A percentile compares a stretch with the other conserved stretches of the same genome.
Evolutionary conservation across 1,284 basidiomycete species (phyloP).

Genomic region (Microstroma glucosiphilum): DNA sequence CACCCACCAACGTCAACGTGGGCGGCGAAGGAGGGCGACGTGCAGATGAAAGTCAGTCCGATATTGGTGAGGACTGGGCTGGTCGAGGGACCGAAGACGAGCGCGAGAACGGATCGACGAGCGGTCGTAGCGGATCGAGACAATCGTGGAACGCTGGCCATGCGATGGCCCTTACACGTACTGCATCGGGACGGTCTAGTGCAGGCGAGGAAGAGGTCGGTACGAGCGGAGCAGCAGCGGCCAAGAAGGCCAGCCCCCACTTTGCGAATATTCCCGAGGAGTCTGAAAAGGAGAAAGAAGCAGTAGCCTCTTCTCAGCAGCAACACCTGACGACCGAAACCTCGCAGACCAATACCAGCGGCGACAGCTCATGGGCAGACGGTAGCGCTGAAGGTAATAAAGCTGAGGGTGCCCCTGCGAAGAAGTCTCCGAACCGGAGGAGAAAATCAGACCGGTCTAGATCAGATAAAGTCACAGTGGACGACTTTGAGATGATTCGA

Average conservation of each 20-base stretch:
- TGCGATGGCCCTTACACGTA: neutral
- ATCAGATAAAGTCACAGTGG: constrained; percentile 54
- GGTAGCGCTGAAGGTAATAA: neutral
- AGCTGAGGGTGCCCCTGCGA: neutral
- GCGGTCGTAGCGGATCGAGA: constrained; percentile 12
- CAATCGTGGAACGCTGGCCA: constrained; percentile 4
- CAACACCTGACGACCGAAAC: neutral
- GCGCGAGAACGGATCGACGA: constrained; percentile 16
- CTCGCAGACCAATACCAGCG: neutral
- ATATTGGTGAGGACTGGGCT: constrained; percentile 28
- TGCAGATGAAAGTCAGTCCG: constrained; percentile 26
- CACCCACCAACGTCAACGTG: constrained; percentile 38
- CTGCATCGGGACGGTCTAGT: neutral
- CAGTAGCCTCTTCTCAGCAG: constrained; percentile 5
- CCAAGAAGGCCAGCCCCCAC: constrained; percentile 23
- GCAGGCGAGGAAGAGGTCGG: constrained; percentile 12
- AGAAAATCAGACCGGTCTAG: constrained; percentile 48
- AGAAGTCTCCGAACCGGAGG: neutral
- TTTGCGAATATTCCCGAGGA: constrained; percentile 39
- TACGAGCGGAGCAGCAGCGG: constrained; percentile 15
- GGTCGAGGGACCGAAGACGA: constrained; percentile 31
- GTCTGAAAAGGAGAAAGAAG: constrained; percentile 18
- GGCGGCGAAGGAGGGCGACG: constrained; percentile 13
- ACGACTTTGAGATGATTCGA: constrained; percentile 92
- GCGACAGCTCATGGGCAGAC: neutral